Base-by-base conservation (phyloP, 305 asterid species). In the Andrographis paniculata region DNA sequence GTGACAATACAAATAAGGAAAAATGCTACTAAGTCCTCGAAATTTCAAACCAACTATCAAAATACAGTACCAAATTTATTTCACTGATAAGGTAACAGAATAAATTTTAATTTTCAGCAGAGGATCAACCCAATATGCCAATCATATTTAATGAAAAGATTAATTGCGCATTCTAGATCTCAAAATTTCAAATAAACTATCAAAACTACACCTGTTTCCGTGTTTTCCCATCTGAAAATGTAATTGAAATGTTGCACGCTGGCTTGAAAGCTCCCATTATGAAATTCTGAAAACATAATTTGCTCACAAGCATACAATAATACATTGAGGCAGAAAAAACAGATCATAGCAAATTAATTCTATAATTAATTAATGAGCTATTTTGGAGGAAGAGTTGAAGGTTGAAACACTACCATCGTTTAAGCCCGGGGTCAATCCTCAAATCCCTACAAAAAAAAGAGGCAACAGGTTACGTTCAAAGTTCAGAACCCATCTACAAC, bases 211-310 rank as follows among this genome's bases (percentile, higher is more conserved):
- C 98, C 98, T 80, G 95, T 69, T 82, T 89, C 37, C 98, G 79
- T 62, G 84, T 52, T 70, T 86, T 89, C 24, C 83, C 98, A 73
- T 89, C 98, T 9, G 94, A 36, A 61, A 89, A 83, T 10, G 81
- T 52, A 55, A 89, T 63, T 20, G 84, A 67, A 65, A 89, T 55
- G 69, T 78, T 74, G 91, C 96, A 89, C 35, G 95, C 94, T n/a
- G 98, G 94, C 75, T 89, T 89, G 67, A 89, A 89, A 40, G 98
- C 98, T 43, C 98, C 98, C 50, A 89, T 75, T 46, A 89, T 78
- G 67, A 62, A 89, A 80, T 89, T 89, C 98, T 89, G 87, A 51
- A 48, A 59, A 27, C 58, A 63, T 33, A 55, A 50, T 19, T 27
- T 33, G 48, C 22, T 59, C 10, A 49, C 41, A 17, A 17, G 13